phyloP scores from a whole-genome alignment of 768 basidiomycete genomes.

The Mycena haematopus region DNA sequence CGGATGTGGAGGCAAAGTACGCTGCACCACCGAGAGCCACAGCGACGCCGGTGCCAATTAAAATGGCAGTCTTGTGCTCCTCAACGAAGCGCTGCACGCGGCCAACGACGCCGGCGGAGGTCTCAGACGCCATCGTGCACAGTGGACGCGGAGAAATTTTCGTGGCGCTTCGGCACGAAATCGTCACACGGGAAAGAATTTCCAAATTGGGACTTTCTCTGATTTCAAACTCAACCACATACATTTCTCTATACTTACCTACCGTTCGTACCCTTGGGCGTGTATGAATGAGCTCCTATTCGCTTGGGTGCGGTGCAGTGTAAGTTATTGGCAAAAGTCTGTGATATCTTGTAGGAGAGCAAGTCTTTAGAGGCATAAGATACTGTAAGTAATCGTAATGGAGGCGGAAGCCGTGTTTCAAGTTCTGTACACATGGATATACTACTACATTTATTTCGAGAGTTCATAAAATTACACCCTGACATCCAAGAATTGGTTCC shows the following conservation, averaged over 20 bases:
- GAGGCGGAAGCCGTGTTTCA: too few relatives aligned
- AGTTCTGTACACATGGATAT: too few relatives aligned
- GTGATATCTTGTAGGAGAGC: too few relatives aligned
- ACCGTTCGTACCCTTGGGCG: too few relatives aligned
- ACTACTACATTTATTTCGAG: too few relatives aligned
- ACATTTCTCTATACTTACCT: too few relatives aligned
- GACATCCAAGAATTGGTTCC: conserved; percentile 16
- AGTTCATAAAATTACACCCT: neutral
- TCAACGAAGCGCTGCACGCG: conserved; percentile 72
- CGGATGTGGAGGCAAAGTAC: conserved; percentile 73
- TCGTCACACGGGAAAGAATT: neutral
- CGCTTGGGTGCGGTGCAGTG: too few relatives aligned
- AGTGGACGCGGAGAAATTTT: conserved; percentile 14
- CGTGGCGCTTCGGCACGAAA: conserved; percentile 25
- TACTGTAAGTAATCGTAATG: too few relatives aligned
- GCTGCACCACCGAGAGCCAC: conserved; percentile 76
- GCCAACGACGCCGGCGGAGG: conserved; percentile 49
- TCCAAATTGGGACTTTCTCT: neutral
- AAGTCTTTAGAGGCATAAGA: too few relatives aligned
- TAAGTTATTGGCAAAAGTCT: too few relatives aligned
- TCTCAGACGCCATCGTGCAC: conserved; percentile 23
- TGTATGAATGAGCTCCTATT: too few relatives aligned
- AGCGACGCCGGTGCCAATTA: conserved; percentile 76
- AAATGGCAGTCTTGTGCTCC: conserved; percentile 79
- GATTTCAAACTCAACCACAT: too few relatives aligned